A percentile compares a stretch with the other conserved stretches of the same genome.
Evolutionary conservation across 805 yeast species (phyloP).

Genomic region (Wickerhamomyces xylosicus): DNA sequence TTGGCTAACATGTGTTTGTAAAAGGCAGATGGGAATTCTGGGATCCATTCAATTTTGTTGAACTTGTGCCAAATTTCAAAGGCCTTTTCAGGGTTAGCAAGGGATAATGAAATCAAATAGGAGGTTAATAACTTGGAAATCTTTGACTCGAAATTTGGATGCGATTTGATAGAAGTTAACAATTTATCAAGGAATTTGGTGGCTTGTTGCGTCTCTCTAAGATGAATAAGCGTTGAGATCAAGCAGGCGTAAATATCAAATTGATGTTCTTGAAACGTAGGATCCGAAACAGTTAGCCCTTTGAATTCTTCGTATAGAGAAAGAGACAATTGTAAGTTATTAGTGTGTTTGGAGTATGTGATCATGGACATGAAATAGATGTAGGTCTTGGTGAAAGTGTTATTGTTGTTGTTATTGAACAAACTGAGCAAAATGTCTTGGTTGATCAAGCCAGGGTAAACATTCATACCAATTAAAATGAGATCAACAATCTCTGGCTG

Average conservation of each 20-base stretch:
- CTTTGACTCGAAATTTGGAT: constrained; percentile 22
- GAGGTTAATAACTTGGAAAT: constrained; percentile 33
- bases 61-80: constrained; percentile 26
- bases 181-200: constrained; percentile 48
- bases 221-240: constrained; percentile 40
- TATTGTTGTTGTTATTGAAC: constrained; percentile 19
- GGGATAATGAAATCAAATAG: constrained; percentile 29
- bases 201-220: constrained; percentile 39
- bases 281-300: constrained; percentile 5
- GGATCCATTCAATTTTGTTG: constrained; percentile 28
- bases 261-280: constrained; percentile 24
- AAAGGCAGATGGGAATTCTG: constrained; percentile 29
- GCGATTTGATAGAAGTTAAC: constrained; percentile 31
- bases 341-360: constrained; percentile 27
- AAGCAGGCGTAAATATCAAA: constrained; percentile 39
- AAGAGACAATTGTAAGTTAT: constrained; percentile 28
- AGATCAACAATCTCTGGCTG: constrained; percentile 34
- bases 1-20: constrained; percentile 24
- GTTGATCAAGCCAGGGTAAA: constrained; percentile 27
- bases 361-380: constrained; percentile 30
- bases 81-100: constrained; percentile 23
- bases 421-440: constrained; percentile 22
- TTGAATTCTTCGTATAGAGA: constrained; percentile 29
- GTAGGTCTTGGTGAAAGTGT: constrained; percentile 17
- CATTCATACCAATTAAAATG: constrained; percentile 33